phyloP scores from a whole-genome alignment of 2,329 filamentous ascomycete genomes.

The Epichloe sp. region DNA sequence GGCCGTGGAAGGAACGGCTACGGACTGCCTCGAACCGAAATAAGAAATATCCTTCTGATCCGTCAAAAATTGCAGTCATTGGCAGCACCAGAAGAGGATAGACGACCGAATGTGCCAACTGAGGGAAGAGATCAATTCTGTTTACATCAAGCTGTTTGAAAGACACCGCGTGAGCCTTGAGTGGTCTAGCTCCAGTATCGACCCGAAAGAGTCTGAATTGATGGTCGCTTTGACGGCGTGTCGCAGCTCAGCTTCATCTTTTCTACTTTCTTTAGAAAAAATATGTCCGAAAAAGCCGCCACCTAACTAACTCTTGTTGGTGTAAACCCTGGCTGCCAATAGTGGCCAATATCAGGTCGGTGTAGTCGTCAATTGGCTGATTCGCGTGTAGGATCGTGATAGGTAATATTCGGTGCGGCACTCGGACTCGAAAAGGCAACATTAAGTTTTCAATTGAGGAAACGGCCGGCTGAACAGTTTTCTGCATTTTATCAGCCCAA shows the following conservation, averaged over 20 bases:
- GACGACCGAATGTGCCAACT: neutral
- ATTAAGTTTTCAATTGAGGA: neutral
- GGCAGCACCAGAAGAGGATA: neutral
- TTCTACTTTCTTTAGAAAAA: neutral
- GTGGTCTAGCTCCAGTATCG: neutral
- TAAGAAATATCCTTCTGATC: no score
- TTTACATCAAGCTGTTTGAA: neutral
- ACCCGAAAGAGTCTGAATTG: neutral
- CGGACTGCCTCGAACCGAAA: no score
- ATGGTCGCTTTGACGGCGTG: neutral
- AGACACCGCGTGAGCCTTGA: neutral
- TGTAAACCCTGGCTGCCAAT: constrained; percentile 7
- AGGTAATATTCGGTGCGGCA: neutral
- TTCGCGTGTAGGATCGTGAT: neutral
- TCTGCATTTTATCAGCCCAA: neutral
- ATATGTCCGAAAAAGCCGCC: constrained; percentile 1
- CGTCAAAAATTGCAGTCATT: no score
- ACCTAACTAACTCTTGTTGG: constrained; percentile 7
- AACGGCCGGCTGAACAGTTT: neutral
- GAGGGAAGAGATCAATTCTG: neutral
- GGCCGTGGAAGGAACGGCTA: neutral
- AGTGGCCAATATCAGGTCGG: constrained; percentile 1
- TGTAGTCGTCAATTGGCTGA: neutral
- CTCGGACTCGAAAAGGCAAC: neutral
- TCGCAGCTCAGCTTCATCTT: constrained; percentile 2